These are phyloP conservation scores for Saturnispora sekii DNA, from an alignment of 805 yeast species.

Conservation along the genomic window DNA sequence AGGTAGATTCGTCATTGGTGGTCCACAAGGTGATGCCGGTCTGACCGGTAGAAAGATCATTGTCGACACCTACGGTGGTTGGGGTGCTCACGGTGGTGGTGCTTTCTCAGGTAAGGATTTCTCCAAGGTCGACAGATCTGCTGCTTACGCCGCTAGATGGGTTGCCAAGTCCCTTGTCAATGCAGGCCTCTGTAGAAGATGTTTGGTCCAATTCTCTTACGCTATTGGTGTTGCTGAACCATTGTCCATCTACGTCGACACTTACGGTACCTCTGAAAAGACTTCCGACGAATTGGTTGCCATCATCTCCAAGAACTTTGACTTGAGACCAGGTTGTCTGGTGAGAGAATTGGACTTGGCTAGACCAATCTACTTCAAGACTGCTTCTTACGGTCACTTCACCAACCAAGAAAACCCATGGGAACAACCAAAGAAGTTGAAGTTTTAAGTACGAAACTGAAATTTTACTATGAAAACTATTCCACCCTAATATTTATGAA, in stretches of 20 bases:
- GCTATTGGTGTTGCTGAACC: constrained; percentile 99
- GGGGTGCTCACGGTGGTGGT: constrained; percentile 99
- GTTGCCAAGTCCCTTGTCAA: constrained; percentile 96
- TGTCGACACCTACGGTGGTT: constrained; percentile 99
- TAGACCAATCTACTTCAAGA: constrained; percentile 97
- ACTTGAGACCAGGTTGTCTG: constrained; percentile 98
- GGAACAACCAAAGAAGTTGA: constrained; percentile 90
- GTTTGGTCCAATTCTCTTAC: constrained; percentile 95
- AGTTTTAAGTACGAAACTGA: constrained; percentile 32
- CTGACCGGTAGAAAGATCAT: constrained; percentile 98
- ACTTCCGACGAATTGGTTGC: constrained; percentile 83
- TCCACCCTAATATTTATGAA: constrained; percentile 1
- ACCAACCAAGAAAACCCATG: constrained; percentile 98
- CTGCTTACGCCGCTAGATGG: constrained; percentile 99
- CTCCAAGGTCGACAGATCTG: constrained; percentile 99
- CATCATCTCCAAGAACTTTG: constrained; percentile 89
- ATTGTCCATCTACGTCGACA: constrained; percentile 91
- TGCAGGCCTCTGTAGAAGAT: constrained; percentile 95
- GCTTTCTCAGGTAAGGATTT: constrained; percentile 99
- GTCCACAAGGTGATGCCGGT: constrained; percentile 99
- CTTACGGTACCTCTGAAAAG: constrained; percentile 94
- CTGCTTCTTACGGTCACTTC: constrained; percentile 99
- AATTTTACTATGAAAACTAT: neutral
- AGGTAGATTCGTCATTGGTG: constrained; percentile 99
- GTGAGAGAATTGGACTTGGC: constrained; percentile 96